Conservation (phyloP, 2,329 filamentous ascomycete genomes). For the Arthroderma sp. region DNA sequence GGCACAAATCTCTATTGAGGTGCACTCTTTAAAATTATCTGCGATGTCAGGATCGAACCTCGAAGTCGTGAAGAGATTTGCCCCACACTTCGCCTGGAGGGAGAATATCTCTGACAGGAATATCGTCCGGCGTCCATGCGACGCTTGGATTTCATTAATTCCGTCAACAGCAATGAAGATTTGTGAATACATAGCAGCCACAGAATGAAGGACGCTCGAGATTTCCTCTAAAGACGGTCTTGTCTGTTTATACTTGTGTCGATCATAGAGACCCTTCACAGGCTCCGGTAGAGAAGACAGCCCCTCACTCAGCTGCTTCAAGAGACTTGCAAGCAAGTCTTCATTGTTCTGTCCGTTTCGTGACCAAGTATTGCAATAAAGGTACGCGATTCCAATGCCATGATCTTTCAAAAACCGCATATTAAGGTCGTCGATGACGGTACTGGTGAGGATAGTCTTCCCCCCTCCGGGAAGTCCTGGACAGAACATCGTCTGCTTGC, state of each 20-base stretch:
- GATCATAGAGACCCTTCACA: conserved; percentile 5
- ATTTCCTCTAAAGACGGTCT: conserved; percentile 6
- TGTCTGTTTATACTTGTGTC: conserved; percentile 3
- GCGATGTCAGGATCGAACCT: conserved; percentile 5
- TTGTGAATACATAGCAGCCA: conserved; percentile 1
- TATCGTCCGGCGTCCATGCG: background rate
- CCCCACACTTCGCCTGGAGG: background rate
- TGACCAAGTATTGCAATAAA: conserved; percentile 1
- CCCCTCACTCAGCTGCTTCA: conserved; percentile 6
- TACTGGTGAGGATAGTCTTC: conserved; percentile 9
- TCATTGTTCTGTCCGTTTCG: background rate
- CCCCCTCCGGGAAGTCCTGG: conserved; percentile 10
- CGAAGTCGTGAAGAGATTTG: conserved; percentile 8
- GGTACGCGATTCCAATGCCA: conserved; percentile 2
- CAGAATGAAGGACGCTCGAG: conserved; percentile 1
- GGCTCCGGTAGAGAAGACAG: background rate
- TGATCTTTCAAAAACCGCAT: background rate
- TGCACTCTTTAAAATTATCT: background rate
- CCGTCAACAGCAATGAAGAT: conserved; percentile 14
- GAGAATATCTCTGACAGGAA: conserved; percentile 2
- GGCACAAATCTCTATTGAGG: conserved; percentile 2
- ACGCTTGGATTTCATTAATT: conserved; percentile 12
- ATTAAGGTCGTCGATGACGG: conserved; percentile 8
- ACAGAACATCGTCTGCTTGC: conserved; percentile 5
- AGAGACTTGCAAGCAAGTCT: background rate